Percentiles rank a stretch among this genome's conserved stretches.
Evolutionary conservation across 1,284 basidiomycete species (phyloP).

Genomic region (Omphalotus olearius): DNA sequence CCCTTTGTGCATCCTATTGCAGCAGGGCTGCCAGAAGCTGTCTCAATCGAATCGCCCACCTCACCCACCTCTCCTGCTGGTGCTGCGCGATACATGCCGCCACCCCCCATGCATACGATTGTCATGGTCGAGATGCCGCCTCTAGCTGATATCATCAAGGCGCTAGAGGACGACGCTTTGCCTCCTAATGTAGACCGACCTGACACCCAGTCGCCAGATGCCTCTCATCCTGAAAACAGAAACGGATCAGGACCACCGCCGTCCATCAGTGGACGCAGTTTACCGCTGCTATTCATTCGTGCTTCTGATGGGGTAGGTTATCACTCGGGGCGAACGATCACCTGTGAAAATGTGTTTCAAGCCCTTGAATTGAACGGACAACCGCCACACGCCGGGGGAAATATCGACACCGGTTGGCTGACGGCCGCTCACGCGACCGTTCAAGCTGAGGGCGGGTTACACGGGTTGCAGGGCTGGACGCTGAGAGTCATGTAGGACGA

Average conservation of each 20-base stretch:
- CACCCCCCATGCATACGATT: slow-evolving; percentile 61
- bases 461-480: slow-evolving; percentile 64
- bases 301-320: slow-evolving; percentile 76
- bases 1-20: slow-evolving; percentile 43
- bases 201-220: slow-evolving; percentile 30
- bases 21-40: slow-evolving; percentile 22
- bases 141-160: slow-evolving; percentile 65
- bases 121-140: slow-evolving; percentile 78
- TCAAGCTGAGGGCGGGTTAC: slow-evolving; percentile 41
- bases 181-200: slow-evolving; percentile 37
- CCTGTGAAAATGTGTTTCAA: slow-evolving; percentile 78
- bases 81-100: slow-evolving; percentile 43
- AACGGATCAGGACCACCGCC: slow-evolving; percentile 29
- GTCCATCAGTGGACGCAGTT: slow-evolving; percentile 54
- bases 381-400: slow-evolving; percentile 33
- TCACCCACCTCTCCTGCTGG: slow-evolving; percentile 26
- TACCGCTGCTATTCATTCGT: slow-evolving; percentile 73
- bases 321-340: slow-evolving; percentile 79
- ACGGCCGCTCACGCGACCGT: slow-evolving; percentile 63
- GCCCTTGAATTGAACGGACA: slow-evolving; percentile 50
- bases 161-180: slow-evolving; percentile 63
- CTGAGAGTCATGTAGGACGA: slow-evolving; percentile 61
- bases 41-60: slow-evolving; percentile 28
- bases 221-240: slow-evolving; percentile 16
- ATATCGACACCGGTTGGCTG: slow-evolving; percentile 58